Base-by-base conservation (phyloP, 164 flowering plant species). In the Akebia trifoliata region DNA sequence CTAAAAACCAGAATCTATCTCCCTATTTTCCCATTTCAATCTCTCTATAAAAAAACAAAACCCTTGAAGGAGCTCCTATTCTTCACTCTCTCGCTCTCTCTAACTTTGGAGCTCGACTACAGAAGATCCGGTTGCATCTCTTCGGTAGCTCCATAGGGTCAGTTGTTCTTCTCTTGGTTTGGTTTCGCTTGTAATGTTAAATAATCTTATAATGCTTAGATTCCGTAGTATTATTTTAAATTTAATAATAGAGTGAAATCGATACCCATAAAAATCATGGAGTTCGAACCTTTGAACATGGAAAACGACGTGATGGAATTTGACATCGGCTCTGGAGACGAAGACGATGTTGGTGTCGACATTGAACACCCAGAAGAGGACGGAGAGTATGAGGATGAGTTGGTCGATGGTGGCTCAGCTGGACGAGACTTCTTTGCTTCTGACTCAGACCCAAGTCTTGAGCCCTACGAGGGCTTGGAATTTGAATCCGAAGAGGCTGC, bases 401-500 rank as follows among this genome's bases (percentile, higher is more conserved):
- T 36, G 24, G 42, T 34, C 4, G 65, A 44, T 2, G 46, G n/a
- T 32, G 47, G 21, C 31, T 53, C 58, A 34, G 44, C 17, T 8
- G 58, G 32, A 5, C 12, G 56, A 10, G 69, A 46, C 2, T 48
- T 54, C 14, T 22, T 39, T 17, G 45, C 44, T 24, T 22, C 56
- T 6, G 62, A 64, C 25, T 59, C 46, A 4, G 75, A 62, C 47
- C 59, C 65, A 0, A 69, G 50, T 58, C 69, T 72, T 8, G 78
- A 79, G 42, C 84, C 84, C 25, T 64, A 36, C 24, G 79, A 72
- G 56, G 79, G 81, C 26, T 74, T 76, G 81, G 79, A 79, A 37
- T 79, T 77, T 30, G 81, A 79, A 37, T 76, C 81, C 1, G 79
- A 73, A 48, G 77, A 79, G 50, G 71, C 76, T 10, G 74, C 79